Evolutionary conservation across 305 asterid species (phyloP).

Genomic region (Salvia sclarea): DNA sequence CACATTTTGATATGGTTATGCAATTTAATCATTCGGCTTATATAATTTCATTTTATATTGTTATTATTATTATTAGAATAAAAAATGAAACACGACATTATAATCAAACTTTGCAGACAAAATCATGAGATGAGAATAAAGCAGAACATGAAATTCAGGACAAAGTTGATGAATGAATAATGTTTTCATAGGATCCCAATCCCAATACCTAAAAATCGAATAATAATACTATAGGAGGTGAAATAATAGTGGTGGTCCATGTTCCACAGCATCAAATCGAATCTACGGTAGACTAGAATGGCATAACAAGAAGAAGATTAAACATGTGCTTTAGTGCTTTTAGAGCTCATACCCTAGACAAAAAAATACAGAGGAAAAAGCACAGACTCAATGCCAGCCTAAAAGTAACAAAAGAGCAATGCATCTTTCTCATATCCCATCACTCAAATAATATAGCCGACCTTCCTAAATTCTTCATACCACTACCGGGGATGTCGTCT

Average conservation of each 20-base stretch:
- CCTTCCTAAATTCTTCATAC: constrained; percentile 19
- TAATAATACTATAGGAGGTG: constrained; percentile 11
- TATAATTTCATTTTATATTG: no score
- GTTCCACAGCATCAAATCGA: constrained; percentile 24
- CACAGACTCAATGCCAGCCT: constrained; percentile 32
- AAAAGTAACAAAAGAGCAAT: constrained; percentile 30
- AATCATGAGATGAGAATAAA: constrained; percentile 15
- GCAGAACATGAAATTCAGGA: background rate
- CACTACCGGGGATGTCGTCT: background rate
- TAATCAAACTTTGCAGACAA: constrained; percentile 6
- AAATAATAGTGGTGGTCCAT: constrained; percentile 25
- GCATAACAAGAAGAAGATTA: constrained; percentile 16
- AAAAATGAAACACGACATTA: no score
- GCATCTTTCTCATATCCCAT: constrained; percentile 29
- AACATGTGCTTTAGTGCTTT: constrained; percentile 34
- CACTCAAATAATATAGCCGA: constrained; percentile 24
- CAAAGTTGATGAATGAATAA: background rate
- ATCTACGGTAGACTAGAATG: constrained; percentile 8
- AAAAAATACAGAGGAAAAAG: constrained; percentile 28
- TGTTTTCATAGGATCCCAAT: constrained; percentile 29
- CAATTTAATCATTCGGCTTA: no score
- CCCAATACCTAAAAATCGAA: constrained; percentile 15
- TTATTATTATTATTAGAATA: no score
- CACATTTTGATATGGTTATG: background rate
- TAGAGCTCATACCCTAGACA: constrained; percentile 11